Conservation (phyloP, 148 eudicot species). For the Cornus florida region DNA sequence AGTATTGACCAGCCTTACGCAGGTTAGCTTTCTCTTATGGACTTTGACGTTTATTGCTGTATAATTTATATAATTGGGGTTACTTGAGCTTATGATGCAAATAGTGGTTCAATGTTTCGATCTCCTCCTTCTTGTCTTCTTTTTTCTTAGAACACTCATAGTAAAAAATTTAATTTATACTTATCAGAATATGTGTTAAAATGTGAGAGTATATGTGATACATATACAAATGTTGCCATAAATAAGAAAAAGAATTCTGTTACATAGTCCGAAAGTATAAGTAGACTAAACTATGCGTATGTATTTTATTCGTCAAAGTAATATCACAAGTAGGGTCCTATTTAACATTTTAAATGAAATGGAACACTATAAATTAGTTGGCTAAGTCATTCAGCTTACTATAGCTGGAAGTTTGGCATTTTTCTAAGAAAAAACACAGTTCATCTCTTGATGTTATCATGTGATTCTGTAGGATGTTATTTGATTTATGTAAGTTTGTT, state of each 20-base stretch:
- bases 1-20: conserved; percentile 84
- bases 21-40: conserved; percentile 40
- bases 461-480: conserved; percentile 1
- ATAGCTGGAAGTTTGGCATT: too few relatives aligned
- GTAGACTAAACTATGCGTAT: too few relatives aligned
- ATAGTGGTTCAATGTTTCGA: background rate
- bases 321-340: too few relatives aligned
- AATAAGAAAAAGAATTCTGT: background rate
- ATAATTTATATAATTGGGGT: background rate
- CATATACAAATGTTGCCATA: background rate
- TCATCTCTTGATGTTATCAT: background rate
- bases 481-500: background rate
- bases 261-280: too few relatives aligned
- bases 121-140: background rate
- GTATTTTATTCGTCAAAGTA: too few relatives aligned
- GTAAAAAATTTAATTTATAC: background rate
- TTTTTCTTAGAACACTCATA: background rate
- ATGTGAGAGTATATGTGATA: too few relatives aligned
- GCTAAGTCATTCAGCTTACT: too few relatives aligned
- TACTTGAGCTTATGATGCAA: background rate
- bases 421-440: background rate
- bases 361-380: too few relatives aligned
- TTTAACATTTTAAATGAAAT: too few relatives aligned
- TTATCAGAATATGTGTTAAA: background rate
- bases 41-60: conserved; percentile 4